Base-by-base conservation (phyloP, 1,284 basidiomycete genomes). In the Hypsizygus ulmarius region DNA sequence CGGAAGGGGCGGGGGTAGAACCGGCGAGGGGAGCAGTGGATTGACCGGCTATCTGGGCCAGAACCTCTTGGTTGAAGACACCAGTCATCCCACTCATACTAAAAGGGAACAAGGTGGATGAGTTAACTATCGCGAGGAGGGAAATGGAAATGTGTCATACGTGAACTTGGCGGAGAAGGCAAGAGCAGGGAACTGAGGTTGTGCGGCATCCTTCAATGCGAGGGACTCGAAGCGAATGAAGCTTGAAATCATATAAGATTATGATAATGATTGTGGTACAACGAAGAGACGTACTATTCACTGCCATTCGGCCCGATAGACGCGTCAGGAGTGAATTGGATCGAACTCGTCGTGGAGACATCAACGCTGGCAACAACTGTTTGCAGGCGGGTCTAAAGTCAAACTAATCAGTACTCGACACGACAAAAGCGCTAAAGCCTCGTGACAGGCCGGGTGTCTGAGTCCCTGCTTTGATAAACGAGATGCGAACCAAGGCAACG, bases 101-200 rank as follows among this genome's bases (percentile, higher is more conserved):
- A 52, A 25, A 50, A 11, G 39, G 15, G 15, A 41, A 29, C 32
- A 32, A n/a, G 16, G 19, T 39, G 16, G 39, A 25, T 33, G 14
- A 54, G n/a, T 42, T 32, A 39, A 19, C 9, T 14, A 12, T 14
- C 33, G 43, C 5, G 53, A 18, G 14, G 18, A 12, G 41, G 21
- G 27, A 47, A 6, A 12, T 28, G 11, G 14, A 25, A 43, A 32
- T 6, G 29, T 16, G 3, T 65, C 79, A 51, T 62, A 85, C 81
- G 67, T 66, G 73, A 92, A 94, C 59, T 82, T 82, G 50, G 90
- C 78, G n/a, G 90, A 91, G 75, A 92, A 94, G 1, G 88, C 81
- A 54, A 85, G 71, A 47, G 78, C 79, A 2, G 74, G 78, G 66
- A 71, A 84, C 42, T 77, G 69, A 12, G 82, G 66, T 50, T 74